Evolutionary conservation across 2,329 filamentous ascomycete genomes (phyloP), one percentile per base, ranked within the genome.

Genomic region (Phialocephala subalpina): DNA sequence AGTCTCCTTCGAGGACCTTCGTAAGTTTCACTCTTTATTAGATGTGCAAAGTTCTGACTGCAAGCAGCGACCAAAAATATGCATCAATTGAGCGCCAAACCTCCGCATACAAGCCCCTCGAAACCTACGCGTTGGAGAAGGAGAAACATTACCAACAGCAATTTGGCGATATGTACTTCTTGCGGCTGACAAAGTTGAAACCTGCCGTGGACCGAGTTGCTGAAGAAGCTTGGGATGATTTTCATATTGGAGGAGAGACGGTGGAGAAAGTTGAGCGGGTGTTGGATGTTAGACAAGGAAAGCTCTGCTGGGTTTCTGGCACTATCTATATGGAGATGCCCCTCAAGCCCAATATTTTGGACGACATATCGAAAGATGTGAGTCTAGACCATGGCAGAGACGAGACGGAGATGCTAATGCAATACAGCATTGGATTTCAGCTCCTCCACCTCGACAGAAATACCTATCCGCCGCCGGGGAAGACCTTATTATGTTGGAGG

Each of bases 261-360:
- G 93, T 93, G 12, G 86, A 85, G 72, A 88, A 85, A 70, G 94
- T 97, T 18, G 92, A 97, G 36, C 86, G 96, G 72, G 96, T 99
- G 66, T 86, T 99, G 35, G 95, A 99, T 80, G 96, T 99, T 60
- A 89, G 95, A 67, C 96, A 98, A 81, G 96, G 96, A 69, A 90
- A 97, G 80, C 83, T 98, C 40, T 98, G 95, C 81, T 99, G 95
- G 94, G 92, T 99, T 18, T 86, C 90, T 0, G 96, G 97, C 18
- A 99, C 96, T 0, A 89, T 98, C 36, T 99, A 97, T 78, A 97
- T 98, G 91, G 93, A 98, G 70, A 94, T 99, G 93, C 88, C 92
- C 2, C 80, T 97, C 74, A 99, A 99, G 81, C 96, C 97, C 0
- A 97, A 97, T 76, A 95, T 99, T 77, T 82, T 99, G 38, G 94